Conservation (phyloP, 2,329 filamentous ascomycete species). For the Exophiala bonariae region DNA sequence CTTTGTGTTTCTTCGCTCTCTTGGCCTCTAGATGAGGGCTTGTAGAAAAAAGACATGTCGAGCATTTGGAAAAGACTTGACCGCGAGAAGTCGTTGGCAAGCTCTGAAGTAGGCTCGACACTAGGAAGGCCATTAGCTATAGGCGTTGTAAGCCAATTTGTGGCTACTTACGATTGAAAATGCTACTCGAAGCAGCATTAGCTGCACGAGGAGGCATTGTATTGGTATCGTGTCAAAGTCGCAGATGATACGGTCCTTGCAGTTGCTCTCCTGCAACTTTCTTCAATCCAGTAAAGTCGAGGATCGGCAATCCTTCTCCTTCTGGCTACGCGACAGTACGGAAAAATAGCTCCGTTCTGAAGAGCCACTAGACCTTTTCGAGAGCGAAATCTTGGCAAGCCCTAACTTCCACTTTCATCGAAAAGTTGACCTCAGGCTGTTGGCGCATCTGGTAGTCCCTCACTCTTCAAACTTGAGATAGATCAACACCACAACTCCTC, state of each 20-base stretch:
- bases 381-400: slow-evolving; percentile 5
- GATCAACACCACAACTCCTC: slow-evolving; percentile 33
- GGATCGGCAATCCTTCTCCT: slow-evolving; percentile 2
- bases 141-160: not conserved
- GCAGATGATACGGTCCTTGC: slow-evolving; percentile 2
- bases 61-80: slow-evolving; percentile 27
- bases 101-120: slow-evolving; percentile 26
- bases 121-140: slow-evolving; percentile 18
- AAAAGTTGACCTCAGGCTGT: slow-evolving; percentile 11
- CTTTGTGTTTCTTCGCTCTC: slow-evolving; percentile 22
- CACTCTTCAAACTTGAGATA: slow-evolving; percentile 12
- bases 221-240: slow-evolving; percentile 1
- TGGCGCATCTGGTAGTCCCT: not conserved
- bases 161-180: slow-evolving; percentile 23
- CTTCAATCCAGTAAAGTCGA: slow-evolving; percentile 5
- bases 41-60: slow-evolving; percentile 43
- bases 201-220: slow-evolving; percentile 23
- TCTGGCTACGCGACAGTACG: too few relatives aligned
- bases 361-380: not conserved
- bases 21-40: slow-evolving; percentile 48
- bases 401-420: slow-evolving; percentile 12
- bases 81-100: slow-evolving; percentile 21
- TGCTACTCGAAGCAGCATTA: slow-evolving; percentile 13
- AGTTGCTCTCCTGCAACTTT: slow-evolving; percentile 10
- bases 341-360: too few relatives aligned